A percentile compares a stretch with the other conserved stretches of the same genome.
Evolutionary conservation across 1,284 basidiomycete species (phyloP).

Genomic region (Melampsora larici-populina): DNA sequence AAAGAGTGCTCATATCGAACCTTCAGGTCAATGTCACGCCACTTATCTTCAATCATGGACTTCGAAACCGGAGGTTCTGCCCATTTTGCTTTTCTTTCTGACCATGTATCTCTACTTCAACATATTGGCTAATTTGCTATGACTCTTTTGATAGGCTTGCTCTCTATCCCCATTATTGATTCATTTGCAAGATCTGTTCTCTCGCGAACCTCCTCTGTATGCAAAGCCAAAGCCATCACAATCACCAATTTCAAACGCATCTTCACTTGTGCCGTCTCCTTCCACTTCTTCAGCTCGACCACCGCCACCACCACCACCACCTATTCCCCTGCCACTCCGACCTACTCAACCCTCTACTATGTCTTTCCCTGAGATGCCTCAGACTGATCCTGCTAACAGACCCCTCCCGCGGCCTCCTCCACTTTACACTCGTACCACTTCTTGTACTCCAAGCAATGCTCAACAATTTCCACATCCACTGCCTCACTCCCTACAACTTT

Average conservation of each 20-base stretch:
- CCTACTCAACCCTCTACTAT: slow-evolving; percentile 10
- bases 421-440: slow-evolving; percentile 49
- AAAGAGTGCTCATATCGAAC: slow-evolving; percentile 71
- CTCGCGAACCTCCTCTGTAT: slow-evolving; percentile 80
- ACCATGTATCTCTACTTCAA: background rate
- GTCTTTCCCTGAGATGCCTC: slow-evolving; percentile 16
- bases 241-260: slow-evolving; percentile 35
- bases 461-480: slow-evolving; percentile 5
- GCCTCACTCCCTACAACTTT: slow-evolving; percentile 54
- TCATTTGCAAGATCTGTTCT: slow-evolving; percentile 75
- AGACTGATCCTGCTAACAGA: slow-evolving; percentile 4
- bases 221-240: slow-evolving; percentile 63
- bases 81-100: slow-evolving; percentile 47
- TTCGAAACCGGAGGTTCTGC: slow-evolving; percentile 72
- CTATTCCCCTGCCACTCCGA: slow-evolving; percentile 15
- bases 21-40: slow-evolving; percentile 70
- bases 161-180: slow-evolving; percentile 66
- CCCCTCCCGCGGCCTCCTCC: slow-evolving; percentile 30
- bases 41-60: slow-evolving; percentile 74
- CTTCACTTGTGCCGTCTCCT: slow-evolving; percentile 38
- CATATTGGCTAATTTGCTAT: background rate
- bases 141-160: slow-evolving; percentile 61
- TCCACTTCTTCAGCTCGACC: slow-evolving; percentile 44
- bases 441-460: slow-evolving; percentile 48
- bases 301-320: slow-evolving; percentile 43